phyloP scores from a whole-genome alignment of 2,329 filamentous ascomycete genomes.

The Monosporascus sp. region DNA sequence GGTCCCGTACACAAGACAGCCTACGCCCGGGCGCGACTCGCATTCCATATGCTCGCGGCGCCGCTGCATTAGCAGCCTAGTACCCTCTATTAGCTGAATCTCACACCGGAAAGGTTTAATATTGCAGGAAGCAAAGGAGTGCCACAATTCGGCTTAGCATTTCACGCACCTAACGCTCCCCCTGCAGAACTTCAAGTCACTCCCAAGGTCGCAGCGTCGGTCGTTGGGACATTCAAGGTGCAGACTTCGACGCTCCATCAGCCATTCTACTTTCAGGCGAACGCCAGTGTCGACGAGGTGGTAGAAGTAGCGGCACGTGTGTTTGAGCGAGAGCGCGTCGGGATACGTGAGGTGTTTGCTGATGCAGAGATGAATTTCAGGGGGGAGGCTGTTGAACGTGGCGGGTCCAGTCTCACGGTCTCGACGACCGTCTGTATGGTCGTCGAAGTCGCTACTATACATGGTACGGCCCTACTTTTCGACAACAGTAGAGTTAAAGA shows the following conservation, averaged over 20 bases:
- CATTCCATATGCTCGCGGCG: constrained; percentile 57
- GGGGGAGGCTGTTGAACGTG: constrained; percentile 49
- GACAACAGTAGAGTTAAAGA: too few species aligned
- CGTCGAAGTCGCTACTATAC: too few species aligned
- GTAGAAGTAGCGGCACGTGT: constrained; percentile 60
- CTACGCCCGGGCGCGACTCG: constrained; percentile 50
- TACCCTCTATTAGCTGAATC: not conserved
- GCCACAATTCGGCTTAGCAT: too few species aligned
- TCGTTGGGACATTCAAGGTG: constrained; percentile 63
- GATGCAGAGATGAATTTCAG: constrained; percentile 64
- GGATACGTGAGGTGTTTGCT: constrained; percentile 59
- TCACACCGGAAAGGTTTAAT: too few species aligned
- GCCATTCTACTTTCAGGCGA: constrained; percentile 62
- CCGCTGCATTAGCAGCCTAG: constrained; percentile 52
- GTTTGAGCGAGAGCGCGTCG: constrained; percentile 66
- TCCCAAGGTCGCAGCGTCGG: constrained; percentile 51
- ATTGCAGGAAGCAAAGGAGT: too few species aligned
- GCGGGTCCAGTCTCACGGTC: constrained; percentile 1
- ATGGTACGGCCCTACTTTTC: not conserved
- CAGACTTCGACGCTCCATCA: constrained; percentile 56
- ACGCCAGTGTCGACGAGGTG: constrained; percentile 60
- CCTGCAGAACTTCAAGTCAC: constrained; percentile 55
- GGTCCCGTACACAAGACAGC: constrained; percentile 51
- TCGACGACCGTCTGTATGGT: not conserved
- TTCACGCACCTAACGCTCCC: constrained; percentile 51